These are phyloP conservation scores for Glaciozyma martinii DNA, from an alignment of 768 basidiomycete species.

Conservation along the genomic window DNA sequence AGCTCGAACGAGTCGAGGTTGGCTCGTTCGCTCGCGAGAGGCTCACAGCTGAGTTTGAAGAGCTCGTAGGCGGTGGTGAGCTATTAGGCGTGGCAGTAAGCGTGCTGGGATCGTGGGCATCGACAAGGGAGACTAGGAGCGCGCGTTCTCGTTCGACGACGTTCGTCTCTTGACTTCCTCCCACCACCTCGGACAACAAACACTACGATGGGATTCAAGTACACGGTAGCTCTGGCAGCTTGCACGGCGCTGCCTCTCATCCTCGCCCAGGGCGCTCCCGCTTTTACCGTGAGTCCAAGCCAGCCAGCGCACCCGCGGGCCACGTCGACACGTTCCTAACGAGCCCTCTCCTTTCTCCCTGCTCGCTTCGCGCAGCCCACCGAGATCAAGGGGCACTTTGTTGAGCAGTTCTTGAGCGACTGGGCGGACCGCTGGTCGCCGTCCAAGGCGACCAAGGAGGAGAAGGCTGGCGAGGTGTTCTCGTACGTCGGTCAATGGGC, in stretches of 20 bases:
- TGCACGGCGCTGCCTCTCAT: conserved; percentile 2
- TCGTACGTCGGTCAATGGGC: conserved; percentile 96
- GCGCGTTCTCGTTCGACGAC: no score
- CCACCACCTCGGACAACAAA: no score
- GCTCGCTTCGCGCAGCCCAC: conserved; percentile 10
- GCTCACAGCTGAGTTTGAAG: no score
- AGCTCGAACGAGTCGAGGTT: background rate
- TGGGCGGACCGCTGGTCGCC: conserved; percentile 90
- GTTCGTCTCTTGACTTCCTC: no score
- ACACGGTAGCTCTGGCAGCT: no score
- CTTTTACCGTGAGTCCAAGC: conserved; percentile 18
- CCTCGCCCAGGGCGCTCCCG: conserved; percentile 20
- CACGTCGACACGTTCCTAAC: background rate
- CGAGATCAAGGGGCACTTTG: conserved; percentile 46
- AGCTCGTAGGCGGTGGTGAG: background rate
- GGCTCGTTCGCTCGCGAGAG: no score
- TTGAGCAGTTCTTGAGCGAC: conserved; percentile 87
- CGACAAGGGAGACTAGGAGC: background rate
- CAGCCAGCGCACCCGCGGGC: background rate
- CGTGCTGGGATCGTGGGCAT: background rate
- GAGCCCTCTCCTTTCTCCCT: background rate
- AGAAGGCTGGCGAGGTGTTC: conserved; percentile 81
- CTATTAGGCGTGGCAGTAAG: background rate
- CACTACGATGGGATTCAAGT: no score
- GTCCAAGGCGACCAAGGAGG: conserved; percentile 96